These are phyloP conservation scores for Acidiella bohemica DNA, from an alignment of 495 filamentous ascomycete species.

Conservation along the genomic window DNA sequence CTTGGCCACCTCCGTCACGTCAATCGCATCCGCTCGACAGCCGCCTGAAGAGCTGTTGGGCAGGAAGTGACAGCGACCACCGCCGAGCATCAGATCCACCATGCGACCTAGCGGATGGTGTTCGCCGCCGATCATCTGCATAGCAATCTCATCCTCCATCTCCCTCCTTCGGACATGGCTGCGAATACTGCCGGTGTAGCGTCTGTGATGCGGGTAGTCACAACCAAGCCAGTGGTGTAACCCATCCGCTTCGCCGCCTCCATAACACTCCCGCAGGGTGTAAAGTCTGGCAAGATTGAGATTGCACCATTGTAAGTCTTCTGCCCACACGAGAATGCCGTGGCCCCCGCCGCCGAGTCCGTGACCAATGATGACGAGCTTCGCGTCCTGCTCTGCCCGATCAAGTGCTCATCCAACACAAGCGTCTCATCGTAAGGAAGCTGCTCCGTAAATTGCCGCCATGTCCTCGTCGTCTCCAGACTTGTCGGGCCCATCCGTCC, in stretches of 20 bases:
- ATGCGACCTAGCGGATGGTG: constrained; percentile 69
- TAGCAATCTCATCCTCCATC: constrained; percentile 81
- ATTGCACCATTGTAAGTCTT: constrained; percentile 98
- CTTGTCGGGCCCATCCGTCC: constrained; percentile 96
- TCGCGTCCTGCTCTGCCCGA: constrained; percentile 77
- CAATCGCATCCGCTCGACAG: constrained; percentile 60
- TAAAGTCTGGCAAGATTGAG: constrained; percentile 67
- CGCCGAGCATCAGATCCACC: constrained; percentile 84
- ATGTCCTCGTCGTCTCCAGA: constrained; percentile 69
- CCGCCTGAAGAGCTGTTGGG: constrained; percentile 62
- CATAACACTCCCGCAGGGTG: constrained; percentile 83
- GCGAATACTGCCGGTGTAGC: constrained; percentile 93
- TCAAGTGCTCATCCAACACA: constrained; percentile 68
- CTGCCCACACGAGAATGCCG: constrained; percentile 78
- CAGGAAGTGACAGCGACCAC: constrained; percentile 86
- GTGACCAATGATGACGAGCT: constrained; percentile 73
- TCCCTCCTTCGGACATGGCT: constrained; percentile 66
- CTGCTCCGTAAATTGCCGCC: constrained; percentile 49
- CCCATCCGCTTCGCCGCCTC: constrained; percentile 87
- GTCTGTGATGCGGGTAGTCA: constrained; percentile 90
- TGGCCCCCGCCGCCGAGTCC: constrained; percentile 89
- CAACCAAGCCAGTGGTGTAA: constrained; percentile 85
- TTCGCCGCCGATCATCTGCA: constrained; percentile 72
- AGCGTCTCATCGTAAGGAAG: constrained; percentile 58
- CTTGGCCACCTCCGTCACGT: constrained; percentile 52